Conservation (phyloP, 805 yeast genomes). For the Barnettozyma wickerhamii region DNA sequence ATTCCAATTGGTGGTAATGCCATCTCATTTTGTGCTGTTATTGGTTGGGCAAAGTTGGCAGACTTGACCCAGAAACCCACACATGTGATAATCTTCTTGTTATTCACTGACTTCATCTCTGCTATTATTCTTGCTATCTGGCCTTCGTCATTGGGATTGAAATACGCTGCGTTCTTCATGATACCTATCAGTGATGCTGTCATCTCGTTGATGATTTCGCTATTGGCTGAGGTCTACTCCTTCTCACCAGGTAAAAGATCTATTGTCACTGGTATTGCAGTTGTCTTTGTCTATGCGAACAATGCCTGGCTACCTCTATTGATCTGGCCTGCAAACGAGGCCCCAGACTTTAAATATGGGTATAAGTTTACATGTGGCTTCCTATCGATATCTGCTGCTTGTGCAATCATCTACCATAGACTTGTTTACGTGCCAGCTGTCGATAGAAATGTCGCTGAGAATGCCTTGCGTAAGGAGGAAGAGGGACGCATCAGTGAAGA, state of each 20-base stretch:
- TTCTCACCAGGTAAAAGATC: conserved; percentile 36
- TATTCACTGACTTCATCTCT: conserved; percentile 3
- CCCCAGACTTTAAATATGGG: conserved; percentile 39
- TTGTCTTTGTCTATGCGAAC: conserved; percentile 37
- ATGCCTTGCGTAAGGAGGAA: neutral
- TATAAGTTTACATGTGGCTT: conserved; percentile 13
- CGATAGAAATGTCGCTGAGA: neutral
- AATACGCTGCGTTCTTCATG: conserved; percentile 13
- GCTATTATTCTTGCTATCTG: conserved; percentile 10
- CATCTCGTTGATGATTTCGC: conserved; percentile 9
- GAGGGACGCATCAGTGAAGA: neutral
- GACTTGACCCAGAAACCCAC: conserved; percentile 10
- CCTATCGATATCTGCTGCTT: neutral
- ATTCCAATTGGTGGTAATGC: conserved; percentile 13
- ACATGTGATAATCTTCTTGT: neutral
- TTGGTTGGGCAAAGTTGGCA: conserved; percentile 8
- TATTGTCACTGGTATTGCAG: conserved; percentile 36
- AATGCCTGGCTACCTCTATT: conserved; percentile 39
- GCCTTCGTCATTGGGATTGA: conserved; percentile 7
- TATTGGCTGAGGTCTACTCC: conserved; percentile 12
- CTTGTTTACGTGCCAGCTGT: neutral
- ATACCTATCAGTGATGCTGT: conserved; percentile 9
- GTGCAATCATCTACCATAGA: neutral
- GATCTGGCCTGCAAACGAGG: conserved; percentile 41
- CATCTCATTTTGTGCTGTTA: conserved; percentile 6